Evolutionary conservation across 352 stramenopile species (phyloP), one percentile per base, ranked within the genome.

Genomic region (Globisporangium splendens): DNA sequence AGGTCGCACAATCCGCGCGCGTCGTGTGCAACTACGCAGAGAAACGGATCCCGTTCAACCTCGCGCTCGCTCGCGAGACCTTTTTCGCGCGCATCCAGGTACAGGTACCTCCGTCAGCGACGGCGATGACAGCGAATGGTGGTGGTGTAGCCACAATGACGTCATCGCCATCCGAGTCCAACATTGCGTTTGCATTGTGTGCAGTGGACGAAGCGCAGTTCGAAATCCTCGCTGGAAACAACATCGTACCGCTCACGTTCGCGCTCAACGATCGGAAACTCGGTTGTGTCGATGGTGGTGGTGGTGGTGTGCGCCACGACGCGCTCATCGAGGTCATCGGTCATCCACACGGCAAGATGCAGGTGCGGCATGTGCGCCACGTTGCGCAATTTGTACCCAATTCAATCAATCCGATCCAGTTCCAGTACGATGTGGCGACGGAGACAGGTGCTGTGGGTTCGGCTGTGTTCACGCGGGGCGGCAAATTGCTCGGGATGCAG

Each of bases 241-340:
- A 83, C 46, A 52, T 90, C 15, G 43, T 70, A 18, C 73, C 74
- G 22, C 61, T 88, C 3, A 44, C 48, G 1, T 77, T 90, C 8
- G 72, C 77, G 52, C 57, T 86, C 41, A 86, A 80, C 50, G 75
- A 86, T 52, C 71, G 73, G 5, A 90, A 88, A 38, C 58, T 88
- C 33, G 80, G 77, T 4, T 88, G 80, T n/a, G 57, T 50, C 0
- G 21, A 43, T 17, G 67, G n/a, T n/a, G n/a, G n/a, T n/a, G n/a
- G 56, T 10, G 39, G 82, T 7, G 62, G 49, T 3, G 12, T 70
- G 1, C 15, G 28, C 28, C 28, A 8, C 7, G 28, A 66, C 0
- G 62, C 75, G 7, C 46, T 50, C 4, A 48, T 90, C 28, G 77
- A 90, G 63, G 56, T 90, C 13, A 72, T 90, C 14, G 78, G 71